Conservation (phyloP, 129 eudicot species). For the Chrysanthemum makinoi region DNA sequence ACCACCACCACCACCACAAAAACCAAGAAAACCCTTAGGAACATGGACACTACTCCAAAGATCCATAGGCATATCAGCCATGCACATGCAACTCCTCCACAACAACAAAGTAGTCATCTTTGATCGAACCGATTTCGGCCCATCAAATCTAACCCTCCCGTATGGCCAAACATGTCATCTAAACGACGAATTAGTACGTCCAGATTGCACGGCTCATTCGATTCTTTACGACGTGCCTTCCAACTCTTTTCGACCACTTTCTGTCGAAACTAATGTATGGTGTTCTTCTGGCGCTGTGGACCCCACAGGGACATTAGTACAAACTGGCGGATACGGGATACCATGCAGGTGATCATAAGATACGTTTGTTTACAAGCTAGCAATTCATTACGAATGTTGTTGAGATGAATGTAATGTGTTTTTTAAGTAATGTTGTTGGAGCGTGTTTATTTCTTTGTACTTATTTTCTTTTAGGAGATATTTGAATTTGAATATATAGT, state of each 20-base stretch:
- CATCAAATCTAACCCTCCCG: conserved; percentile 64
- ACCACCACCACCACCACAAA: neutral
- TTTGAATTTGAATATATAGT: too few relatives aligned
- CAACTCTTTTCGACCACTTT: conserved; percentile 68
- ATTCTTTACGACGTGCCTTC: conserved; percentile 64
- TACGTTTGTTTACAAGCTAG: conserved; percentile 52
- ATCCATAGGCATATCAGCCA: conserved; percentile 69
- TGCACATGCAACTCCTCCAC: conserved; percentile 96
- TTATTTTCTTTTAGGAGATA: too few relatives aligned
- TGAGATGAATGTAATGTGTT: too few relatives aligned
- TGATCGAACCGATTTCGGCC: conserved; percentile 83
- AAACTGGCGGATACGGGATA: conserved; percentile 75
- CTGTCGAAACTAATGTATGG: conserved; percentile 65
- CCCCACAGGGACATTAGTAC: conserved; percentile 60
- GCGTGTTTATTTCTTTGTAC: too few relatives aligned
- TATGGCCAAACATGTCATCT: conserved; percentile 34
- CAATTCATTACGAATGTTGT: too few relatives aligned
- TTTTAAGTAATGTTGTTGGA: too few relatives aligned
- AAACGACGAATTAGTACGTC: conserved; percentile 33
- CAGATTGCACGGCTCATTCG: conserved; percentile 81
- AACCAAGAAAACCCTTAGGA: conserved; percentile 30
- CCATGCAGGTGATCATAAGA: conserved; percentile 51
- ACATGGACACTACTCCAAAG: conserved; percentile 56
- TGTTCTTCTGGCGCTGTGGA: conserved; percentile 77
- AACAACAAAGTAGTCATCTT: conserved; percentile 72